Base-by-base conservation (phyloP, 2,329 filamentous ascomycete species). In the Cytospora leucostoma region DNA sequence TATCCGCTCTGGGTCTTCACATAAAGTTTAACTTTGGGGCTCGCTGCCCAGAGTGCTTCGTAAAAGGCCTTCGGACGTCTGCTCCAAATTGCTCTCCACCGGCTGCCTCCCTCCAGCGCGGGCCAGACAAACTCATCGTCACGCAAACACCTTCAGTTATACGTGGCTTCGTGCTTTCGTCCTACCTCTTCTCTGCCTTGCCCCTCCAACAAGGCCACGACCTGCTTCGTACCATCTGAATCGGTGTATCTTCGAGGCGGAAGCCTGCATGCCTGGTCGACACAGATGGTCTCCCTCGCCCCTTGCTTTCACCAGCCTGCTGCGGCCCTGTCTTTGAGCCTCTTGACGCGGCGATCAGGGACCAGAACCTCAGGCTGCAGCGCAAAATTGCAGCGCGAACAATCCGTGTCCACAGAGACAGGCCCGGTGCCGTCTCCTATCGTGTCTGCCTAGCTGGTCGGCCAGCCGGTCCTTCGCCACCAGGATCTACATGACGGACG, bases 201-300 rank as follows among this genome's bases (percentile, higher is more conserved):
- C 54, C 35, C 58, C 40, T 49, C 52, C 49, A 44, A 40, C 56
- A 63, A 56, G 55, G 56, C 38, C 35, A 55, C 44, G 44, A 53
- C 55, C 59, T n/a, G 8, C 40, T 50, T 52, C 54, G 52, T 56
- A 58, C 44, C 57, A 54, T 49, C 59, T 62, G 47, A 61, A 35
- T 55, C 52, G 49, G 40, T 61, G 51, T 19, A 21, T 60, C 54
- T 52, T 7, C 56, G 37, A 51, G 44, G 52, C 62, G 37, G 59
- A 50, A 59, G 61, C 49, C 54, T 56, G 58, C 63, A 63, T 66
- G 59, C 44, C 37, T 59, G 50, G 59, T 65, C 63, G 56, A 66
- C 64, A 62, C 58, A 58, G 61, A 49, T 61, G 57, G 58, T 52
- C 32, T 52, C 47, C 44, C 40, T 54, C 47, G 32, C 61, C 50